A percentile compares a stretch with the other conserved stretches of the same genome.
Evolutionary conservation across 2,329 filamentous ascomycete species (phyloP).

Genomic region (Exophiala alcalophila): DNA sequence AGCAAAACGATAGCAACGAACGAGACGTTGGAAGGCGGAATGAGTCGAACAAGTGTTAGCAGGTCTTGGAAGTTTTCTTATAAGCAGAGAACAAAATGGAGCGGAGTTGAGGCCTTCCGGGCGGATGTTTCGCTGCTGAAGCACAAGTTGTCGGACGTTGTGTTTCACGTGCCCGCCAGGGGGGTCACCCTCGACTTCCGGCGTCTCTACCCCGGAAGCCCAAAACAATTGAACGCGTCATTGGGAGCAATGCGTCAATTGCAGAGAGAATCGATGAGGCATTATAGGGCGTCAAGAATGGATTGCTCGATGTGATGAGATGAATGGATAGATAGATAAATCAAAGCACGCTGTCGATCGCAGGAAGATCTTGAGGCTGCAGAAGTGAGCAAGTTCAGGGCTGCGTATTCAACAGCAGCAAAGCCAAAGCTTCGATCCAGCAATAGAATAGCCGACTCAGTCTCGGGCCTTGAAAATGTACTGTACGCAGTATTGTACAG

Average conservation of each 20-base stretch:
- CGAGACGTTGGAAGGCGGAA: constrained; percentile 12
- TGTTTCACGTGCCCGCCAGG: constrained; percentile 19
- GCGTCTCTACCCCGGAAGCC: constrained; percentile 5
- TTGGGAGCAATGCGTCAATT: constrained; percentile 1
- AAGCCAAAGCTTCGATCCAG: no score
- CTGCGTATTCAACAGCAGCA: no score
- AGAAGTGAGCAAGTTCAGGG: background rate
- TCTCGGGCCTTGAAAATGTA: no score
- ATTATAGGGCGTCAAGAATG: background rate
- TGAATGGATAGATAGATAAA: background rate
- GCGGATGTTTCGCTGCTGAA: constrained; percentile 20
- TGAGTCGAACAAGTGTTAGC: constrained; percentile 4
- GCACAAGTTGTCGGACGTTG: constrained; percentile 19
- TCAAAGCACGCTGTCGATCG: background rate
- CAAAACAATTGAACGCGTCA: constrained; percentile 2
- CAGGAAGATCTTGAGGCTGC: background rate
- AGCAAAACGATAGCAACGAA: constrained; percentile 6
- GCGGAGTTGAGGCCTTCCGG: constrained; percentile 17
- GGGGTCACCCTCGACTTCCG: constrained; percentile 11
- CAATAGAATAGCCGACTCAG: no score
- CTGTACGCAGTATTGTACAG: background rate
- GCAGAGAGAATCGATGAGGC: background rate
- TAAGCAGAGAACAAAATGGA: constrained; percentile 11
- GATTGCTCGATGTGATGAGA: background rate
- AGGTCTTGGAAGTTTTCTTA: constrained; percentile 26